Evolutionary conservation across 1,139 yeast genomes (phyloP).

Genomic region (Meyerozyma elateridarum): DNA sequence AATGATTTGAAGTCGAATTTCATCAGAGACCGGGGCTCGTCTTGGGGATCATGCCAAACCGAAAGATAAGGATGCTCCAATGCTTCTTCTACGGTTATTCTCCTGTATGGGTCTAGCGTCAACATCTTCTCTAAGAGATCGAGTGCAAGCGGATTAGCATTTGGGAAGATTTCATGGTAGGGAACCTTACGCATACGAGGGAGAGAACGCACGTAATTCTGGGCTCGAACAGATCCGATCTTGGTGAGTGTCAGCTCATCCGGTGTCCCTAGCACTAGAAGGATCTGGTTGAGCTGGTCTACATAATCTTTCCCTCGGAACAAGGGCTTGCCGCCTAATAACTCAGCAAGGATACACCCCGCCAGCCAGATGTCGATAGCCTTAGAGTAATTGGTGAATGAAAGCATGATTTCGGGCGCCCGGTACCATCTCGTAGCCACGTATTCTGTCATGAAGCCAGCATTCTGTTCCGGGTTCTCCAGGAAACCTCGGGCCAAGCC

Average conservation of each 20-base stretch:
- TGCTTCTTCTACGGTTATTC: slow-evolving; percentile 89
- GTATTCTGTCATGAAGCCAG: slow-evolving; percentile 90
- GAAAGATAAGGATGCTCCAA: slow-evolving; percentile 82
- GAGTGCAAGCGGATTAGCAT: slow-evolving; percentile 82
- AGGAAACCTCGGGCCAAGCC: slow-evolving; percentile 96
- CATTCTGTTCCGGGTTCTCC: slow-evolving; percentile 76
- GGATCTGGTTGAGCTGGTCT: slow-evolving; percentile 86
- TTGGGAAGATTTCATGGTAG: slow-evolving; percentile 67
- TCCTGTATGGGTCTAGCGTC: slow-evolving; percentile 77
- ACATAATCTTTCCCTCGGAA: slow-evolving; percentile 95
- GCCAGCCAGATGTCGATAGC: slow-evolving; percentile 98
- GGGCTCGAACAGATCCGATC: slow-evolving; percentile 87
- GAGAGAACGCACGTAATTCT: slow-evolving; percentile 81
- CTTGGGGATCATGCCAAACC: slow-evolving; percentile 96
- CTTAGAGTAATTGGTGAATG: slow-evolving; percentile 88
- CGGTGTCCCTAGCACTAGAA: slow-evolving; percentile 87
- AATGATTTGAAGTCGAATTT: slow-evolving; percentile 83
- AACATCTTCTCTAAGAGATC: slow-evolving; percentile 81
- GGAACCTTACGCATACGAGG: slow-evolving; percentile 83
- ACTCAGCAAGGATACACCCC: slow-evolving; percentile 92
- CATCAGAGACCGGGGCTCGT: slow-evolving; percentile 81
- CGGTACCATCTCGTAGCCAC: slow-evolving; percentile 98
- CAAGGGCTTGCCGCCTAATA: slow-evolving; percentile 86
- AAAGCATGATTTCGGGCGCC: slow-evolving; percentile 95
- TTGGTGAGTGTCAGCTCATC: slow-evolving; percentile 74